Conservation (phyloP, 1,139 yeast genomes). For the Pichia kudriavzevii region DNA sequence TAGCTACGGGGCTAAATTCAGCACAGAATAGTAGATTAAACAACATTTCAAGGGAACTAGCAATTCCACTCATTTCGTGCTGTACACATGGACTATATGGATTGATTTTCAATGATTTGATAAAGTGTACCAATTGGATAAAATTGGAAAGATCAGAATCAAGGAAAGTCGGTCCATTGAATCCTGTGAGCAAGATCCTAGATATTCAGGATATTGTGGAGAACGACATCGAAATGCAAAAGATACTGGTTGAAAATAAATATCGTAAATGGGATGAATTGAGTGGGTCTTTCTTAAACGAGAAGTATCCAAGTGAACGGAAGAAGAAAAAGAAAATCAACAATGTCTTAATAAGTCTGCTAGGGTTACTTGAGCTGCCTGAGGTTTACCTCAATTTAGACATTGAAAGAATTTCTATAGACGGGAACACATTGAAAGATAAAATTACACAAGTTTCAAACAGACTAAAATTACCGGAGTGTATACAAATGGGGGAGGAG, state of each 20-base stretch:
- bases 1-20: slow-evolving; percentile 61
- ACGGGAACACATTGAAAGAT: slow-evolving; percentile 21
- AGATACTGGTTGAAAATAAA: slow-evolving; percentile 47
- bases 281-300: slow-evolving; percentile 23
- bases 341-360: slow-evolving; percentile 53
- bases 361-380: slow-evolving; percentile 43
- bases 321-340: slow-evolving; percentile 55
- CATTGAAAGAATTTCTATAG: slow-evolving; percentile 19
- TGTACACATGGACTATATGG: slow-evolving; percentile 80
- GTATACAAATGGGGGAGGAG: slow-evolving; percentile 27
- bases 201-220: slow-evolving; percentile 38
- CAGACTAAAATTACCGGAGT: slow-evolving; percentile 32
- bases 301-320: slow-evolving; percentile 31
- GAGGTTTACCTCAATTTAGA: slow-evolving; percentile 10
- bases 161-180: slow-evolving; percentile 43
- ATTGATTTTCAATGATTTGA: slow-evolving; percentile 70
- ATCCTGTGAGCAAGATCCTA: slow-evolving; percentile 44
- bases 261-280: slow-evolving; percentile 38
- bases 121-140: slow-evolving; percentile 51
- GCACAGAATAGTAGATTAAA: slow-evolving; percentile 41
- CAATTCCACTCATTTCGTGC: slow-evolving; percentile 61
- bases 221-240: slow-evolving; percentile 33
- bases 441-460: slow-evolving; percentile 28
- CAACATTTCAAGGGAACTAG: slow-evolving; percentile 42
- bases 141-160: slow-evolving; percentile 42